Base-by-base conservation (phyloP, 352 stramenopile species). In the Globisporangium yorkense region DNA sequence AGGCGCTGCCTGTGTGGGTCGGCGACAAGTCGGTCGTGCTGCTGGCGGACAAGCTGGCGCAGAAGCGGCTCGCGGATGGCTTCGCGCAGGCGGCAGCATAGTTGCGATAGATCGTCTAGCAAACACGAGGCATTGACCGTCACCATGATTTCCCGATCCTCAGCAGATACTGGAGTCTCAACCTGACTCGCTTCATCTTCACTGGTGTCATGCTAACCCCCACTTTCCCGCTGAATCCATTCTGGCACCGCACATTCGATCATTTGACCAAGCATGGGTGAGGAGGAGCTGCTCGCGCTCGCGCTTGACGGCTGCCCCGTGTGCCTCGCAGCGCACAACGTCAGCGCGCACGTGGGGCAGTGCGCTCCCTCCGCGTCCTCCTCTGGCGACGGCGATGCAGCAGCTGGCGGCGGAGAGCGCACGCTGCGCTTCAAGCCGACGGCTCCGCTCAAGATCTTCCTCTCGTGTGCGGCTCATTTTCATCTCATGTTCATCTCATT, bases 361-460 rank as follows among this genome's bases (percentile, higher is more conserved):
- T 54, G 31, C 43, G 52, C 45, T 15, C 35, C 35, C 35, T 41
- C 35, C 24, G 1, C 24, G 35, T 15, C 9, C 37, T 29, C 43
- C 57, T 31, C 3, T 6, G 6, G 33, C 33, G 33, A 20, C 18
- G 27, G 12, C 39, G n/a, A 12, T 31, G 21, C 24, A 20, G 27
- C 3, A 16, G 31, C 8, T 37, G 35, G 12, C 33, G 5, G 6
- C 5, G 35, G 35, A 24, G 35, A 15, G 33, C 61, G 65, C 43
- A 63, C 68, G 51, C 61, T 79, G 50, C 49, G 49, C 40, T 89
- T 86, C 61, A 70, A 69, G 37, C 68, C 72, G 54, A 74, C 63
- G 51, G 51, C 72, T 13, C 63, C 67, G 47, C 74, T 91, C 56
- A 81, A 84, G 71, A 82, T 91, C 60, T 91, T 91, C 45, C 61